Conservation (phyloP, 495 filamentous ascomycete species). For the Aspergillus nidulans region DNA sequence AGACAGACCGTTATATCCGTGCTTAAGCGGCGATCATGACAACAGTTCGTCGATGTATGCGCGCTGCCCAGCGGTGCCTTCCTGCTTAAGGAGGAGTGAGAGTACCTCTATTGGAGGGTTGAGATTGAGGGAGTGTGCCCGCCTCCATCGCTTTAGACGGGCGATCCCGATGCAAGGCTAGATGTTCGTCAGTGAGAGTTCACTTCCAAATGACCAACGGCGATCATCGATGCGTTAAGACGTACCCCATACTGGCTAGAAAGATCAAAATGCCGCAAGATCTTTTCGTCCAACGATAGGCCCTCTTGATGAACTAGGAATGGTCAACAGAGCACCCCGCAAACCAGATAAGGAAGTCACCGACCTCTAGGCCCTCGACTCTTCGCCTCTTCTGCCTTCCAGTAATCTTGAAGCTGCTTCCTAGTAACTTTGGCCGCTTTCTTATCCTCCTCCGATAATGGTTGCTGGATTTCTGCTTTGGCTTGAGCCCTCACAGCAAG, state of each 20-base stretch:
- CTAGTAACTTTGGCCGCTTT: constrained; percentile 57
- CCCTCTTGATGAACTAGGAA: constrained; percentile 65
- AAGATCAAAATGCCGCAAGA: constrained; percentile 84
- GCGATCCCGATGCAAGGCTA: constrained; percentile 87
- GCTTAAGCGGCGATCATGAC: constrained; percentile 27
- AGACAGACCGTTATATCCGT: constrained; percentile 2
- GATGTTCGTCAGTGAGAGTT: constrained; percentile 14
- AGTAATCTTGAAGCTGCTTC: constrained; percentile 65
- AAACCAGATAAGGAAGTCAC: constrained; percentile 1
- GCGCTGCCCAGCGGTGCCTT: constrained; percentile 48
- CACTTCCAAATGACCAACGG: neutral
- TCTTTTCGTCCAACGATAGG: constrained; percentile 71
- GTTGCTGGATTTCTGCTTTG: constrained; percentile 36
- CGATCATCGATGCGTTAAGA: constrained; percentile 17
- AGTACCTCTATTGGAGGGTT: constrained; percentile 90
- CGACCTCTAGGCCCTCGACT: constrained; percentile 49
- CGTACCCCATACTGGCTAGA: constrained; percentile 84
- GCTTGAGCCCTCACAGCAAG: constrained; percentile 42
- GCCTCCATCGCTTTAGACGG: constrained; percentile 79
- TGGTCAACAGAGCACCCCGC: neutral
- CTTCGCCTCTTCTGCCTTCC: constrained; percentile 60
- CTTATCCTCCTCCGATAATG: constrained; percentile 46
- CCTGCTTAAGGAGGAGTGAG: constrained; percentile 71
- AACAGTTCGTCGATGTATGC: constrained; percentile 82
- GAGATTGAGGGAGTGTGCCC: constrained; percentile 72